phyloP scores from a whole-genome alignment of 306 rosid species.

The Quercus dentata region DNA sequence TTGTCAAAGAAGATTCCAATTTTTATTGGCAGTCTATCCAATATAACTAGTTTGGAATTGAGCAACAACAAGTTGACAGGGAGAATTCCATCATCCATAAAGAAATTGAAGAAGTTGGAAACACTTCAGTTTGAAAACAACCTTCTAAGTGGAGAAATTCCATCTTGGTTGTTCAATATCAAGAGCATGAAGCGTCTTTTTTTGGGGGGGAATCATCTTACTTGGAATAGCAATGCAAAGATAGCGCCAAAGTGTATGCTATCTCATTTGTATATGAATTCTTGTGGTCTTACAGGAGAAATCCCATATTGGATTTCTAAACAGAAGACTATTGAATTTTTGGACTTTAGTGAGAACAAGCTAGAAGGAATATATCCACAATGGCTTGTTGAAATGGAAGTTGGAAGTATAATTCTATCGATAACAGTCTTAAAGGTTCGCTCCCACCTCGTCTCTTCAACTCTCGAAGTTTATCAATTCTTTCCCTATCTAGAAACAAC shows the following conservation, averaged over 20 bases:
- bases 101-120: slow-evolving; percentile 4
- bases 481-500: slow-evolving; percentile 26
- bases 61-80: slow-evolving; percentile 9
- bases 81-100: slow-evolving; percentile 24
- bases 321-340: slow-evolving; percentile 13
- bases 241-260: not conserved
- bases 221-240: not conserved
- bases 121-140: slow-evolving; percentile 14
- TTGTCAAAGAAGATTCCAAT: slow-evolving; percentile 17
- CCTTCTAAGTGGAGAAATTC: slow-evolving; percentile 17
- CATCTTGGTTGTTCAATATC: slow-evolving; percentile 20
- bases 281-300: slow-evolving; percentile 26
- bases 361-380: slow-evolving; percentile 24
- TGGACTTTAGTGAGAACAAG: slow-evolving; percentile 29
- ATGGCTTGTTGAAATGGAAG: slow-evolving; percentile 30
- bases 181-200: slow-evolving; percentile 15
- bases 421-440: slow-evolving; percentile 21
- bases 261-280: slow-evolving; percentile 18
- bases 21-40: slow-evolving; percentile 7
- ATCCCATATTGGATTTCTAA: slow-evolving; percentile 27
- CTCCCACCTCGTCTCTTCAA: slow-evolving; percentile 24
- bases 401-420: slow-evolving; percentile 26
- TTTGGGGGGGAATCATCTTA: slow-evolving; percentile 6
- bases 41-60: slow-evolving; percentile 24
- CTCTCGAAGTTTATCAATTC: not conserved